These are phyloP conservation scores for Starmera caribaea DNA, from an alignment of 805 yeast genomes.

Conservation along the genomic window DNA sequence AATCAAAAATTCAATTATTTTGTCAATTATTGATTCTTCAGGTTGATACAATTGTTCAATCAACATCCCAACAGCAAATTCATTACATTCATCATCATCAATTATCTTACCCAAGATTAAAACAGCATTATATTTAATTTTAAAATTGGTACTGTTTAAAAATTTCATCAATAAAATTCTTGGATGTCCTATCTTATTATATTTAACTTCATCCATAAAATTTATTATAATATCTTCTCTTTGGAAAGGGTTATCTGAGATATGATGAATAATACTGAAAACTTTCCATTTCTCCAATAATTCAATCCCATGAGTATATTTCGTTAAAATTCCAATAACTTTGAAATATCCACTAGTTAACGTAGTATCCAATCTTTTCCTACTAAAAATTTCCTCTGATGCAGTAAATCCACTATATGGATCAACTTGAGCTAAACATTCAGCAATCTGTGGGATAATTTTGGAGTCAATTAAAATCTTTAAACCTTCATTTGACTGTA, in stretches of 20 bases:
- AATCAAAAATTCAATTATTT: slow-evolving; percentile 47
- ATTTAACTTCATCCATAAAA: slow-evolving; percentile 54
- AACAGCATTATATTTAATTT: slow-evolving; percentile 50
- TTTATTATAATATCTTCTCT: slow-evolving; percentile 48
- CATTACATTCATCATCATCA: slow-evolving; percentile 26
- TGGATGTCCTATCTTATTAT: slow-evolving; percentile 52
- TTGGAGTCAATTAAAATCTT: slow-evolving; percentile 62
- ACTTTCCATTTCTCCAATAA: slow-evolving; percentile 77
- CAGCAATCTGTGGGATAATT: slow-evolving; percentile 79
- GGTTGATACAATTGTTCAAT: slow-evolving; percentile 66
- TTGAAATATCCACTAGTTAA: slow-evolving; percentile 69
- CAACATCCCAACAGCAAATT: slow-evolving; percentile 37
- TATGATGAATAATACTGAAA: slow-evolving; percentile 69
- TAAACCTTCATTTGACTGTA: slow-evolving; percentile 57
- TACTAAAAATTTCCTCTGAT: slow-evolving; percentile 64
- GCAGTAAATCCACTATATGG: slow-evolving; percentile 69
- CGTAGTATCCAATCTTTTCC: slow-evolving; percentile 48
- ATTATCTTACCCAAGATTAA: slow-evolving; percentile 36
- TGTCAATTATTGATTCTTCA: slow-evolving; percentile 40
- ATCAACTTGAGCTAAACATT: slow-evolving; percentile 77
- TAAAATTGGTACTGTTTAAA: slow-evolving; percentile 41
- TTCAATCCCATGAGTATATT: slow-evolving; percentile 49
- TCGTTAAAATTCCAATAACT: slow-evolving; percentile 65
- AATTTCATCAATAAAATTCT: slow-evolving; percentile 59
- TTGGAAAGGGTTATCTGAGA: slow-evolving; percentile 42